Evolutionary conservation across 345 rosid species (phyloP).

Genomic region (Nasturtium officinale): DNA sequence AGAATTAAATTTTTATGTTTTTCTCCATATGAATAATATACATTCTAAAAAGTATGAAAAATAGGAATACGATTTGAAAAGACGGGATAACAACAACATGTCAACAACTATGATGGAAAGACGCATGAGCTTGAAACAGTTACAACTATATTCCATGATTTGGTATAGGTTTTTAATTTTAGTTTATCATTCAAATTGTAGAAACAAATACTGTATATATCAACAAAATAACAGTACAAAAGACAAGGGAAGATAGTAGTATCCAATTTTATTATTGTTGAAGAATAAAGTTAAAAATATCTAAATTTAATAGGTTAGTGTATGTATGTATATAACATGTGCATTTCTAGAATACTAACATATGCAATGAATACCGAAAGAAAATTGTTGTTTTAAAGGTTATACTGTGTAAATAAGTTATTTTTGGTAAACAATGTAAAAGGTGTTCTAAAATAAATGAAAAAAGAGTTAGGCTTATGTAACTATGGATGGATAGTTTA

Average conservation of each 20-base stretch:
- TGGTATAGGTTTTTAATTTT: not conserved
- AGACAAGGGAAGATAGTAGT: not conserved
- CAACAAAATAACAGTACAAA: not conserved
- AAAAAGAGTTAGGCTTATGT: not conserved
- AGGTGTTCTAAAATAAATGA: not conserved
- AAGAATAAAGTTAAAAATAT: too few relatives aligned
- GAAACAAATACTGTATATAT: not conserved
- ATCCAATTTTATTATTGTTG: not conserved
- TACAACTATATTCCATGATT: not conserved
- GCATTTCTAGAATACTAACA: not conserved
- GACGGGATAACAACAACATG: slow-evolving; percentile 15
- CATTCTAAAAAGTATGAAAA: not conserved
- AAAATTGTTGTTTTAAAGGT: not conserved
- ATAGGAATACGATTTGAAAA: slow-evolving; percentile 15
- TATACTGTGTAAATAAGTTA: too few relatives aligned
- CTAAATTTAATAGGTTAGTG: too few relatives aligned
- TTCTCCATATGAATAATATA: not conserved
- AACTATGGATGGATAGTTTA: not conserved
- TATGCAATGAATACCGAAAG: not conserved
- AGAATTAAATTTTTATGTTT: not conserved
- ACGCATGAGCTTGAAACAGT: slow-evolving; percentile 27
- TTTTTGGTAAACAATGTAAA: too few relatives aligned
- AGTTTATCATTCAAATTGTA: not conserved
- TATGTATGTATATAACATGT: too few relatives aligned
- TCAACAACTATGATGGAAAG: slow-evolving; percentile 10